Evolutionary conservation across 495 filamentous ascomycete genomes (phyloP), one percentile per base, ranked within the genome.

Genomic region (Aspergillus coremiiformis): DNA sequence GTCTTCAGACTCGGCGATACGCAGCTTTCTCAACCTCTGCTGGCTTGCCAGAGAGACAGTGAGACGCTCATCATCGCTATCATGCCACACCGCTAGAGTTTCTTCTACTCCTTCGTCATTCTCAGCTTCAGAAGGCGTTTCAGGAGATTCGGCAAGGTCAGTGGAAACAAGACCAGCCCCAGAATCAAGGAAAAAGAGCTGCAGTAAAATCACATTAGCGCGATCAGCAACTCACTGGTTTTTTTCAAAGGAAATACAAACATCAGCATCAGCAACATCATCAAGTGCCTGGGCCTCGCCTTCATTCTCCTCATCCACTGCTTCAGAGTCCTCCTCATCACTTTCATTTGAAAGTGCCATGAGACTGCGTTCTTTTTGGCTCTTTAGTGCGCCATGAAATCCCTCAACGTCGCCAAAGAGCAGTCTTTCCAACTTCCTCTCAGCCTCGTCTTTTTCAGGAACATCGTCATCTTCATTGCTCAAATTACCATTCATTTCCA

Each of bases 21-120:
- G 80, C 43, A 97, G 73, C 65, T 96, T 97, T 42, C 92, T 78
- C 60, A 95, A 68, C 42, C 84, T 78, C 17, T 78, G 76, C 37
- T 84, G 80, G 35, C 82, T 76, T 9, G 86, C 86, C 11, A 98
- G 78, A 3, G 91, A 96, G 42, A 98, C 75, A 17, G 80, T 79
- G 45, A 96, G 71, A 33, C 85, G 80, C 62, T 98, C 93, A 59
- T 98, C 93, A 58, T 97, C 93, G 67, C 90, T 96, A 69, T 98
- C 93, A 56, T 89, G 81, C 93, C 93, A 98, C 12, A 87, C 85
- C 10, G 87, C 49, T 52, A 76, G 67, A 20, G 55, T 24, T 15
- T 44, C 39, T 29, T 61, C 66, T 1, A 65, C 59, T 10, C 70
- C 64, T 21, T 65, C 62, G 2, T 64, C 61, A 19, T 67, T 59